Conservation (phyloP, 495 filamentous ascomycete species). For the Penicillium manginii region DNA sequence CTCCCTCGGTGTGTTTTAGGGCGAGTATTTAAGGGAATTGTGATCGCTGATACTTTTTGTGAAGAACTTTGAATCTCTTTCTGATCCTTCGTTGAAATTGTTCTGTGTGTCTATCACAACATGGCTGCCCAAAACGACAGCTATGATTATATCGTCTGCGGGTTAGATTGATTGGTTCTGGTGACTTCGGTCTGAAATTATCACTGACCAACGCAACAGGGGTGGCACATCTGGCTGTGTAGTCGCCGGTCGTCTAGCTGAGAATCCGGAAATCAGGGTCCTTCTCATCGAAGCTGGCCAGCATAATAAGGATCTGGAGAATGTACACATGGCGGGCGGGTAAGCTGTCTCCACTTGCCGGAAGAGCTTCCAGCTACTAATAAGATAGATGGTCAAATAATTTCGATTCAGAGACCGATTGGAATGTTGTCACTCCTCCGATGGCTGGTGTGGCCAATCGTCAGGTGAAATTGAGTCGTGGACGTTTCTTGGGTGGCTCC, state of each 20-base stretch:
- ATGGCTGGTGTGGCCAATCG: conserved; percentile 57
- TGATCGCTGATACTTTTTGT: background rate
- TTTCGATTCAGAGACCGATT: conserved; percentile 57
- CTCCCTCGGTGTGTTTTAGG: background rate
- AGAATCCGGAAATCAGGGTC: conserved; percentile 54
- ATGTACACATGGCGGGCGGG: conserved; percentile 53
- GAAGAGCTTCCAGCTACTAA: background rate
- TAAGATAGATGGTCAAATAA: conserved; percentile 41
- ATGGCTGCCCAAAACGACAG: conserved; percentile 22
- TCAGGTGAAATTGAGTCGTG: conserved; percentile 61
- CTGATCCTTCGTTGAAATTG: no score
- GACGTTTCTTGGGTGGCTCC: conserved; percentile 61
- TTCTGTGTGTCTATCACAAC: background rate
- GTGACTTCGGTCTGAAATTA: background rate
- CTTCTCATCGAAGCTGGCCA: conserved; percentile 61
- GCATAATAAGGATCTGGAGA: conserved; percentile 47
- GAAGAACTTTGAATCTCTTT: background rate
- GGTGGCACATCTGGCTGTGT: conserved; percentile 65
- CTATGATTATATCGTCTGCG: conserved; percentile 44
- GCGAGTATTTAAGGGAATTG: background rate
- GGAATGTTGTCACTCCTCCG: conserved; percentile 60
- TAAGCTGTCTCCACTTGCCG: conserved; percentile 14
- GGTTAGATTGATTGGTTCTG: conserved; percentile 22
- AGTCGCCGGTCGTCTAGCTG: conserved; percentile 64
- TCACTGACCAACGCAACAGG: conserved; percentile 24